Conservation (phyloP, 202 grass and related monocot genomes). For the Hordeum pubiflorum region DNA sequence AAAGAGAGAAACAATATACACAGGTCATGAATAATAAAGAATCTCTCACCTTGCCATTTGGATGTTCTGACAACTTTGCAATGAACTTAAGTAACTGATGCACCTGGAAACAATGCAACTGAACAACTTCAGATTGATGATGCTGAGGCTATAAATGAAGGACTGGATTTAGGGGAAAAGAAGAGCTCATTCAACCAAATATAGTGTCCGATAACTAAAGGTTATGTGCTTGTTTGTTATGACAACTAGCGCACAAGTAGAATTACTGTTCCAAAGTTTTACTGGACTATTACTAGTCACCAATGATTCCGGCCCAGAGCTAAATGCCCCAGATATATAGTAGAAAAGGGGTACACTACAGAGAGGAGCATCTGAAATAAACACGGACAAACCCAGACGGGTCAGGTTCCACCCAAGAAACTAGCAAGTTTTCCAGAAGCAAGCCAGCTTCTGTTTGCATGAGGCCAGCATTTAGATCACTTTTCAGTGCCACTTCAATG, state of each 20-base stretch:
- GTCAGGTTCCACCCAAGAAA: slow-evolving; percentile 11
- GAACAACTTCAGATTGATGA: slow-evolving; percentile 30
- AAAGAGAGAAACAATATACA: slow-evolving; percentile 20
- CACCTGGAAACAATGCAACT: slow-evolving; percentile 52
- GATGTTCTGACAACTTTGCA: slow-evolving; percentile 75
- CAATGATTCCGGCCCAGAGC: neutral
- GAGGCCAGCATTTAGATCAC: neutral
- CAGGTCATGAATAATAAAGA: slow-evolving; percentile 9
- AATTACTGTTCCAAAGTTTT: neutral
- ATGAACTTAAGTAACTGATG: slow-evolving; percentile 86
- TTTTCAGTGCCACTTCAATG: neutral
- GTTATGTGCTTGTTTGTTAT: neutral
- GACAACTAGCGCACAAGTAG: neutral
- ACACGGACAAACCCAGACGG: neutral
- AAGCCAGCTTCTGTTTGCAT: neutral
- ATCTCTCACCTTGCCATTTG: slow-evolving; percentile 65
- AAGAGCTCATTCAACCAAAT: neutral
- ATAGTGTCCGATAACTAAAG: neutral
- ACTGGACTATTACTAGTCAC: neutral
- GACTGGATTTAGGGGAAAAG: slow-evolving; percentile 1
- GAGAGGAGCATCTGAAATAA: neutral
- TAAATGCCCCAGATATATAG: neutral
- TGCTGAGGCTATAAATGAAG: neutral
- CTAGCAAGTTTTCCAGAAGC: slow-evolving; percentile 13
- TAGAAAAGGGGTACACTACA: neutral